These are phyloP conservation scores for Coniochaeta sp. DNA, from an alignment of 2,329 filamentous ascomycete genomes.

Conservation along the genomic window DNA sequence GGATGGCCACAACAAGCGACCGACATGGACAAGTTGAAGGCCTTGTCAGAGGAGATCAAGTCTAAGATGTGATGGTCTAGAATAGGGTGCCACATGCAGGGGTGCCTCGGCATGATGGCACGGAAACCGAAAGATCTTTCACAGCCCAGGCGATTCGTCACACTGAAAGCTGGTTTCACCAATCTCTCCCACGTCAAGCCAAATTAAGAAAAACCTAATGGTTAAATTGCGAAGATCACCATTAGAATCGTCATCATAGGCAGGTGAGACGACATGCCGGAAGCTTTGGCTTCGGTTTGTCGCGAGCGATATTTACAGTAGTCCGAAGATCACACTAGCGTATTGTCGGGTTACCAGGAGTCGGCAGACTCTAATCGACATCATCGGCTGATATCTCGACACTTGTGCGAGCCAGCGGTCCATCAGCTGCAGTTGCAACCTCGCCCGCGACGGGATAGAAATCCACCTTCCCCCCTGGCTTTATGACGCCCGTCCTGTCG, in stretches of 20 bases:
- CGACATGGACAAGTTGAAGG: constrained; percentile 79
- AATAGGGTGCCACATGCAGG: constrained; percentile 6
- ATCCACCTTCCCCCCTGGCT: constrained; percentile 57
- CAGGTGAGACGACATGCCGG: not conserved
- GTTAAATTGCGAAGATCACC: too few relatives aligned
- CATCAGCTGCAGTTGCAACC: constrained; percentile 3
- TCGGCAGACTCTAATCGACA: constrained; percentile 26
- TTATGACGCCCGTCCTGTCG: constrained; percentile 70
- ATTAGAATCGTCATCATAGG: not conserved
- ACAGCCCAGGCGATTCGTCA: not conserved
- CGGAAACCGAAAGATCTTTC: not conserved
- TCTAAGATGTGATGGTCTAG: constrained; percentile 62
- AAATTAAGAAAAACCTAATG: too few relatives aligned
- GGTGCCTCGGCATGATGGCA: not conserved
- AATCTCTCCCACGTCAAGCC: not conserved
- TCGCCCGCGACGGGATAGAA: constrained; percentile 49
- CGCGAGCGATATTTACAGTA: not conserved
- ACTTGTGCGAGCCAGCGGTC: constrained; percentile 6
- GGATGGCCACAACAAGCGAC: constrained; percentile 68
- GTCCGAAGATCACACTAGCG: not conserved
- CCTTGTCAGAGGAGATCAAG: constrained; percentile 76
- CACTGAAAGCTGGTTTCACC: not conserved
- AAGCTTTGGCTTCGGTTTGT: not conserved
- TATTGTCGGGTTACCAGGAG: not conserved
- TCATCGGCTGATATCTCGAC: constrained; percentile 34